phyloP scores from a whole-genome alignment of 257 asterid genomes.

The Plantago ovata region DNA sequence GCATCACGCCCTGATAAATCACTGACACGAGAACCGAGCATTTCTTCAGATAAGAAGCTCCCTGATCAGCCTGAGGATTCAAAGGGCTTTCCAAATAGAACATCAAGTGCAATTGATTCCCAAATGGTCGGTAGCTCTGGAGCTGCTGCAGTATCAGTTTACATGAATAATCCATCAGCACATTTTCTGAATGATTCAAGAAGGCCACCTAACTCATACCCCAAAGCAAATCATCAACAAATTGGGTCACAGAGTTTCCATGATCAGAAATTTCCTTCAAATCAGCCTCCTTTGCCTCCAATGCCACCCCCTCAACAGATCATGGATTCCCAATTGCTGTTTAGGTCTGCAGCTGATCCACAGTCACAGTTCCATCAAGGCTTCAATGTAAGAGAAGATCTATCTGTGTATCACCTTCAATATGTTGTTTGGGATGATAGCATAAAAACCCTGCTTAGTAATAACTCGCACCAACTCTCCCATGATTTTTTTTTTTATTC shows the following conservation, averaged over 20 bases:
- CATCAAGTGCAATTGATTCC: conserved; percentile 36
- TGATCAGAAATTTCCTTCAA: conserved; percentile 55
- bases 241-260: conserved; percentile 58
- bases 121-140: conserved; percentile 44
- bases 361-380: conserved; percentile 50
- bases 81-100: conserved; percentile 38
- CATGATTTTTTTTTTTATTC: too few relatives aligned
- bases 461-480: too few relatives aligned
- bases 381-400: conserved; percentile 37
- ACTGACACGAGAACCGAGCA: conserved; percentile 56
- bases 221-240: conserved; percentile 33
- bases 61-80: conserved; percentile 47
- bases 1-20: conserved; percentile 59
- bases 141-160: conserved; percentile 32
- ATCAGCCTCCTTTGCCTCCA: conserved; percentile 70
- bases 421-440: background rate
- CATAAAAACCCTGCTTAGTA: background rate
- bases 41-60: conserved; percentile 72
- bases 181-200: conserved; percentile 52
- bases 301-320: conserved; percentile 65
- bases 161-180: conserved; percentile 38
- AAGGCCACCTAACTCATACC: conserved; percentile 40
- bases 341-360: conserved; percentile 40
- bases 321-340: conserved; percentile 36
- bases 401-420: background rate